A percentile compares a stretch with the other conserved stretches of the same genome.
phyloP scores from a whole-genome alignment of 2,329 filamentous ascomycete species.

The Monosporascus cannonballus region DNA sequence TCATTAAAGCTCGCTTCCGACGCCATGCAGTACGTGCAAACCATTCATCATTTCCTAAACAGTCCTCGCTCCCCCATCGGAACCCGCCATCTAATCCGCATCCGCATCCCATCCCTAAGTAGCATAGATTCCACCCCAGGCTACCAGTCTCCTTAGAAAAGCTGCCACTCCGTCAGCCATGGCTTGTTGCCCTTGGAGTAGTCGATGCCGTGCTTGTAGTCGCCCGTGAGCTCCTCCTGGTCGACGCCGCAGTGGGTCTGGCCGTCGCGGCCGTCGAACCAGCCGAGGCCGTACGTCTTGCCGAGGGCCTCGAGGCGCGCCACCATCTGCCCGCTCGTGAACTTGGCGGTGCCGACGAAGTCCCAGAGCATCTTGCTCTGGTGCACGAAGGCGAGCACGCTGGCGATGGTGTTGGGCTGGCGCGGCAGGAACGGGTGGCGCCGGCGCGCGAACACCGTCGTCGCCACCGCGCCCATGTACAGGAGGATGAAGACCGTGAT shows the following conservation, averaged over 20 bases:
- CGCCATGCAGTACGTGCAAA: neutral
- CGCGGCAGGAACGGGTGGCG: conserved; percentile 67
- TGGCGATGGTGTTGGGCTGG: conserved; percentile 73
- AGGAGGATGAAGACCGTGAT: conserved; percentile 59
- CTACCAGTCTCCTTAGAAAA: conserved; percentile 14
- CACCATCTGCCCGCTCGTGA: conserved; percentile 57
- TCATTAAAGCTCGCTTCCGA: neutral
- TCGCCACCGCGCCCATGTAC: conserved; percentile 56
- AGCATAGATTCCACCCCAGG: neutral
- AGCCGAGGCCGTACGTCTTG: conserved; percentile 69
- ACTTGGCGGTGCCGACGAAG: conserved; percentile 64
- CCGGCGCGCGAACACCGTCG: conserved; percentile 54
- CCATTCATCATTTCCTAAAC: too few relatives aligned
- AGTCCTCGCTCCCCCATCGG: too few relatives aligned
- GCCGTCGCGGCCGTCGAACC: conserved; percentile 69
- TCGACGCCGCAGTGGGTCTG: conserved; percentile 72
- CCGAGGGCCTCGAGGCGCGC: conserved; percentile 50
- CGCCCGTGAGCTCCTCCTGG: conserved; percentile 62
- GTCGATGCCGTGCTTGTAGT: conserved; percentile 59
- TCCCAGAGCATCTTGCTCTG: conserved; percentile 74
- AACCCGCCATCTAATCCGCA: neutral
- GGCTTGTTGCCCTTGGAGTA: conserved; percentile 44
- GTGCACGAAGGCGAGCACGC: conserved; percentile 70
- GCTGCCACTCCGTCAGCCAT: conserved; percentile 39
- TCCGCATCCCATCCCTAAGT: neutral